Base-by-base conservation (phyloP, 768 basidiomycete genomes). In the Collybia sordida region DNA sequence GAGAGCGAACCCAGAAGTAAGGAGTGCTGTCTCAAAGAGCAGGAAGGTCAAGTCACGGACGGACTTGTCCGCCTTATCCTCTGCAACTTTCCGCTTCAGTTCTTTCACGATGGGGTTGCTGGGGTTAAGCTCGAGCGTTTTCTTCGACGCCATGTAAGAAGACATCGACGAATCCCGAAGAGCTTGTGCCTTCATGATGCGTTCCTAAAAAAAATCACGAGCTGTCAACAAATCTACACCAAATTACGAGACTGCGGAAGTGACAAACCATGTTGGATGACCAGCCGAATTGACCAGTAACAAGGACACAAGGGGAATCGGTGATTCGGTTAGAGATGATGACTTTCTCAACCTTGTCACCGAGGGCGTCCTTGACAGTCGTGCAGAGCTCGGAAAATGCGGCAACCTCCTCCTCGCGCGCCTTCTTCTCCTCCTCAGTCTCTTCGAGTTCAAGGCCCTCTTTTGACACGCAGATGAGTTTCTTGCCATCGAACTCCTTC, bases 271-370 rank as follows among this genome's bases (percentile, higher is more conserved):
- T 98, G 81, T 98, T 98, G 49, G 95, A 94, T 22, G 93, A 97
- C 96, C 96, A 99, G 49, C 96, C 97, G 73, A 98, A 99, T 70
- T 98, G 95, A 50, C 96, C 96, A 52, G 97, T 98, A 65, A 98
- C 94, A 62, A 96, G 86, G 39, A 97, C 96, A 69, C 88, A 98
- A 53, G 94, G 95, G 17, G 94, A 97, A 72, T 96, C 93, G 60
- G 84, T 80, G 77, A 99, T 96, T 72, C 96, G 93, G 84, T 96
- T 98, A 40, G 96, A 98, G 59, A 98, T 79, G 55, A 96, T 83
- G 19, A 99, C 96, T 81, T 99, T 99, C 83, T 99, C 97, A 56
- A 99, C 95, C 81, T 95, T 96, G 73, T 98, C 96, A 51, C 96
- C 95, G 52, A 99, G 93, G 50, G 90, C 91, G 62, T 99, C 96